Evolutionary conservation across 805 yeast species (phyloP), one percentile per base, ranked within the genome.

Genomic region (Suhomyces vadensis): DNA sequence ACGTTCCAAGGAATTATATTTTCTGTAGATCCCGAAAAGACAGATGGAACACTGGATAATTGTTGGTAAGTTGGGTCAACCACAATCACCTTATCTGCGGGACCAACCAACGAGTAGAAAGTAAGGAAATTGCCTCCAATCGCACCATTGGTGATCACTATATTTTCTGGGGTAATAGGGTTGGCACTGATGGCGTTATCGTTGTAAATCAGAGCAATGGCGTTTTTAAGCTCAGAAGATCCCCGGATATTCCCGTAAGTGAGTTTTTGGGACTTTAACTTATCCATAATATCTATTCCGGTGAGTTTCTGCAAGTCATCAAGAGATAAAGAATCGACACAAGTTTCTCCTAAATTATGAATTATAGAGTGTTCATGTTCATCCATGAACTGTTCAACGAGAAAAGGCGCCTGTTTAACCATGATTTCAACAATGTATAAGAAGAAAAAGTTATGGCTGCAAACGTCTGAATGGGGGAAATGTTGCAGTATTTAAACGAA

Each of bases 311-410:
- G 33, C 16, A 43, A 35, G 7, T 39, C 42, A 8, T 58, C 48
- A 25, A 78, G 48, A 8, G 73, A 58, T 33, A 78, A 40, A 2
- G 81, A 73, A 45, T 67, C 64, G 48, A 74, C 71, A 52, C 83
- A 78, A 1, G 82, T 75, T 54, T 78, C 82, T 11, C 77, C 82
- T 52, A 77, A 53, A 51, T 78, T 78, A 57, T 56, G 60, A 9
- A 50, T 49, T 27, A 71, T 64, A 23, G 46, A 51, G 6, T 63
- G 60, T 52, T 78, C 82, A 62, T 75, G 67, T 35, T 57, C 54
- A 54, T 77, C 80, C 81, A 78, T 77, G 59, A 72, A 78, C 53
- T 73, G 74, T 56, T 78, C 82, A n/a, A 78, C 75, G 11, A 58
- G 69, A 56, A 78, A 78, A 26, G 63, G 66, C 40, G 64, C 74